These are phyloP conservation scores for Jacaranda copaia DNA, from an alignment of 257 asterid species.

Conservation along the genomic window DNA sequence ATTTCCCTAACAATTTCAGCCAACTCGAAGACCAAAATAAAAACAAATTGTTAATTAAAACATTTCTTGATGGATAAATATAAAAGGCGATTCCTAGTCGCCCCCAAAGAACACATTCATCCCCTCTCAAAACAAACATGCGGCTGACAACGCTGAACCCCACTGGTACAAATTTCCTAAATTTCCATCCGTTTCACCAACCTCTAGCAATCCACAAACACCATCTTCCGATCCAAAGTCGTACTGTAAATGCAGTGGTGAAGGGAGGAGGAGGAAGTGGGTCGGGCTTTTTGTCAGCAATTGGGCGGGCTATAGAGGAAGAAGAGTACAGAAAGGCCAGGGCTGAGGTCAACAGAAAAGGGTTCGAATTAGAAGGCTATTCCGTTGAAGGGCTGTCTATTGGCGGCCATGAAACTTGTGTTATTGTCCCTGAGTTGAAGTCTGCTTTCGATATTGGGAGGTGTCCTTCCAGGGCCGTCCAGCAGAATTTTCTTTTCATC, in stretches of 20 bases:
- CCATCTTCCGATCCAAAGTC: constrained; percentile 40
- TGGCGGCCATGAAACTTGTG: constrained; percentile 97
- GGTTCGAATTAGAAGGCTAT: constrained; percentile 71
- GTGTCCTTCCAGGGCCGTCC: constrained; percentile 89
- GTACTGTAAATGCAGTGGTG: constrained; percentile 31
- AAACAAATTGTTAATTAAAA: neutral
- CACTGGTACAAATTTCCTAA: constrained; percentile 37
- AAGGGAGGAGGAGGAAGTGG: constrained; percentile 36
- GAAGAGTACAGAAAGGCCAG: constrained; percentile 96
- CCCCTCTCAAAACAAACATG: constrained; percentile 37
- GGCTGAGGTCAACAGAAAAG: constrained; percentile 78
- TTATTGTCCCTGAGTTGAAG: constrained; percentile 92
- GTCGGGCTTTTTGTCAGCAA: constrained; percentile 75
- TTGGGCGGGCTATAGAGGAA: constrained; percentile 89
- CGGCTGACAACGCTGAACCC: constrained; percentile 49
- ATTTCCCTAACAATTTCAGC: no score
- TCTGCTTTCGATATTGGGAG: constrained; percentile 94
- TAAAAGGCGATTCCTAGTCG: neutral
- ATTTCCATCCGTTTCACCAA: constrained; percentile 38
- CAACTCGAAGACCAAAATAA: no score
- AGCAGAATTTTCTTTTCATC: constrained; percentile 88
- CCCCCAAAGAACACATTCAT: neutral
- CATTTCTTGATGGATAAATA: neutral
- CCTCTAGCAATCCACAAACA: constrained; percentile 17
- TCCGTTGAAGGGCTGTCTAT: constrained; percentile 84